A percentile compares a stretch with the other conserved stretches of the same genome.
Conservation (phyloP, 2,329 filamentous ascomycete species). For the Chrysoporthe puriensis region DNA sequence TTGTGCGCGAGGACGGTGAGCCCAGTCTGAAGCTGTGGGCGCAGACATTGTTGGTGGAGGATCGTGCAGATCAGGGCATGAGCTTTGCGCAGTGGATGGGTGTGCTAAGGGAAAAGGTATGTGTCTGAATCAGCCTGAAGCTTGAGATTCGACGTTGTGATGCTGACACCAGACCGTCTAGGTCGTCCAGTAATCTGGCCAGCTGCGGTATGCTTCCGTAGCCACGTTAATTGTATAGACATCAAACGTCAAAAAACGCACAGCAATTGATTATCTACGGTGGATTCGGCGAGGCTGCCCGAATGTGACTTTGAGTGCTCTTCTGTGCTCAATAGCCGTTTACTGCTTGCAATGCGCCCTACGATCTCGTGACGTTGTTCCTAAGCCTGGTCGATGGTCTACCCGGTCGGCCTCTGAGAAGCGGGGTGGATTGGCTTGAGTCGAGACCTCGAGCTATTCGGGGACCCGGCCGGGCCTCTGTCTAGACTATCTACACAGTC, state of each 20-base stretch:
- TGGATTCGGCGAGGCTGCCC: not conserved
- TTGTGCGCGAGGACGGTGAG: constrained; percentile 94
- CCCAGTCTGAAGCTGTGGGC: constrained; percentile 95
- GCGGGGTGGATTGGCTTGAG: not conserved
- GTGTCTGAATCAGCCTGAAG: constrained; percentile 22
- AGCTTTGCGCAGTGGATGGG: constrained; percentile 95
- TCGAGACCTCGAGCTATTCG: not conserved
- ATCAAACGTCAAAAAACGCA: not conserved
- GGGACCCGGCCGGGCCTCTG: not conserved
- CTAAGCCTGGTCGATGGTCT: not conserved
- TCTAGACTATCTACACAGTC: not conserved
- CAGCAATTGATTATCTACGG: not conserved
- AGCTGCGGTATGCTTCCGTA: constrained; percentile 20
- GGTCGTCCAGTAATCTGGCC: constrained; percentile 29
- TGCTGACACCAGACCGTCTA: constrained; percentile 16
- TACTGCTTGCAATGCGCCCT: not conserved
- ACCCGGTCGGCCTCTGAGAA: not conserved
- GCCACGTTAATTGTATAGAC: constrained; percentile 29
- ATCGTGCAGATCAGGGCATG: constrained; percentile 90
- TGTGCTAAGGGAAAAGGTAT: constrained; percentile 89
- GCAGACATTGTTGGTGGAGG: constrained; percentile 92
- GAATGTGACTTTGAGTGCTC: not conserved
- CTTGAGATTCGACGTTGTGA: not conserved
- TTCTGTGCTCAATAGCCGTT: not conserved
- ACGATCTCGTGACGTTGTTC: not conserved